Conservation (phyloP, 2,329 filamentous ascomycete genomes). For the Aciculosporium take region DNA sequence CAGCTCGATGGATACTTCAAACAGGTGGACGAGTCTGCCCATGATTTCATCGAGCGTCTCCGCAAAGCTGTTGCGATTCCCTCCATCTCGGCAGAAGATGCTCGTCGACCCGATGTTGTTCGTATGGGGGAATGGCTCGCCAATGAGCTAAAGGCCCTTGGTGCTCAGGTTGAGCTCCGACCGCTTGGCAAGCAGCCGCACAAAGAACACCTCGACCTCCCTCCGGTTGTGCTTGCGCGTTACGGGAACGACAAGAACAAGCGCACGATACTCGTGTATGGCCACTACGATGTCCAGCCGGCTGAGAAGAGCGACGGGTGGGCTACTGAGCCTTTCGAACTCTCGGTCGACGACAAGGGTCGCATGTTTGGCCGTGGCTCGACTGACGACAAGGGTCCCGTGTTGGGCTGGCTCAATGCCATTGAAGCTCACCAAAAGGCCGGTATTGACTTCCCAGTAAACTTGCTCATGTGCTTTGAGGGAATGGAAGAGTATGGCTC, state of each 20-base stretch:
- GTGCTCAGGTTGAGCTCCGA: slow-evolving; percentile 76
- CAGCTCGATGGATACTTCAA: slow-evolving; percentile 86
- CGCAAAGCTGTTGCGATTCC: slow-evolving; percentile 90
- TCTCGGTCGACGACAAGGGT: slow-evolving; percentile 76
- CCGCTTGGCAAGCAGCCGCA: slow-evolving; percentile 83
- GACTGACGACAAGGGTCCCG: slow-evolving; percentile 96
- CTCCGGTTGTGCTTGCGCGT: slow-evolving; percentile 79
- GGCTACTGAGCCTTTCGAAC: slow-evolving; percentile 85
- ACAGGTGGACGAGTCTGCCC: slow-evolving; percentile 69
- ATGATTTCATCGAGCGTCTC: slow-evolving; percentile 78
- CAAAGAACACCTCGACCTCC: slow-evolving; percentile 79
- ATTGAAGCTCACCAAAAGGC: slow-evolving; percentile 97
- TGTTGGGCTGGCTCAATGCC: slow-evolving; percentile 93
- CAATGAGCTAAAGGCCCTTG: slow-evolving; percentile 65
- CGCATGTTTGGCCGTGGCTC: slow-evolving; percentile 93
- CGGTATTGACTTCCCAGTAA: slow-evolving; percentile 87
- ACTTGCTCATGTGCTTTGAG: slow-evolving; percentile 98
- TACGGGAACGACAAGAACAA: slow-evolving; percentile 89
- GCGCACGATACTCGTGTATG: slow-evolving; percentile 90
- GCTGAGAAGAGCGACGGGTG: slow-evolving; percentile 88
- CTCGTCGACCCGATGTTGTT: slow-evolving; percentile 79
- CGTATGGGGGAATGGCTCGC: slow-evolving; percentile 92
- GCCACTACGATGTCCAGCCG: slow-evolving; percentile 97
- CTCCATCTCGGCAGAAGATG: slow-evolving; percentile 84
- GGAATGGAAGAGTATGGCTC: slow-evolving; percentile 99